Evolutionary conservation across 345 rosid species (phyloP).

Genomic region (Ailanthus altissimus): DNA sequence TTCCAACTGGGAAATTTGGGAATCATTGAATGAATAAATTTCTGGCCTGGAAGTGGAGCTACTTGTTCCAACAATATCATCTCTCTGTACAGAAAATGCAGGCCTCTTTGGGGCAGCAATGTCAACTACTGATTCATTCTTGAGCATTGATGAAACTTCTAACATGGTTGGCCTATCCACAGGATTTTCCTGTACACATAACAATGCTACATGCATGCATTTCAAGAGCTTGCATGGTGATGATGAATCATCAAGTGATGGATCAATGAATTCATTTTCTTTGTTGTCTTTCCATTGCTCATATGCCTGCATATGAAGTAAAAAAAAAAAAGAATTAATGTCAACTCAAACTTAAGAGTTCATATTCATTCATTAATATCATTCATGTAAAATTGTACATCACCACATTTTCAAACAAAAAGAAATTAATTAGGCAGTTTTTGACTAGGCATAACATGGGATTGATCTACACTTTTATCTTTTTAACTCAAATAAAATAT

Average conservation of each 20-base stretch:
- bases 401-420: too few species aligned
- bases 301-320: not conserved
- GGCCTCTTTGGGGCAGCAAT: constrained; percentile 31
- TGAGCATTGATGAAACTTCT: constrained; percentile 1
- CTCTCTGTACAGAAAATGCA: constrained; percentile 29
- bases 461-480: too few species aligned
- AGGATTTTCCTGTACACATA: not conserved
- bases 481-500: too few species aligned
- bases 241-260: not conserved
- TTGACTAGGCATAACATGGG: too few species aligned
- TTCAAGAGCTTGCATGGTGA: not conserved
- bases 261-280: not conserved
- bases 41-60: constrained; percentile 14
- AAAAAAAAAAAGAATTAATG: too few species aligned
- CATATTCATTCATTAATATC: too few species aligned
- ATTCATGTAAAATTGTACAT: too few species aligned
- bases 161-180: not conserved
- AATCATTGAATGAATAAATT: constrained; percentile 29
- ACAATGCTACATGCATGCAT: not conserved
- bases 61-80: not conserved
- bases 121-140: not conserved
- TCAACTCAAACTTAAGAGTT: too few species aligned
- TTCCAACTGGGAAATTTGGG: constrained; percentile 28
- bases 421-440: too few species aligned
- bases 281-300: not conserved